These are phyloP conservation scores for Phycomyces nitens DNA, from an alignment of 192 early-diverging fungal genomes.

Conservation along the genomic window DNA sequence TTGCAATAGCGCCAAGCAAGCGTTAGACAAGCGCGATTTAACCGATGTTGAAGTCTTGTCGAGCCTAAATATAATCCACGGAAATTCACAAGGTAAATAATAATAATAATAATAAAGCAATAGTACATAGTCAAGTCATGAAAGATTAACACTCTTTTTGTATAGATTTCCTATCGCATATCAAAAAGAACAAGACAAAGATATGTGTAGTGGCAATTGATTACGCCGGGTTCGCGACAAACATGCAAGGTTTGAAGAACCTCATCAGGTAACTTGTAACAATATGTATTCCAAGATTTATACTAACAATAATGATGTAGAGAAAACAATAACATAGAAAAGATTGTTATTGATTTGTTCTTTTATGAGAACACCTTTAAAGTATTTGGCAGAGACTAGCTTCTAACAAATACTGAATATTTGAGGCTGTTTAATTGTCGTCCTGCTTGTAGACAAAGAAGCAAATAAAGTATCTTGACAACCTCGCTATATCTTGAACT, in stretches of 20 bases:
- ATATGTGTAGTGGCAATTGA: not conserved
- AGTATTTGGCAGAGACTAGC: not conserved
- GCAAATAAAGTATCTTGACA: not conserved
- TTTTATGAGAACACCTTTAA: constrained; percentile 4
- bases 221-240: constrained; percentile 4
- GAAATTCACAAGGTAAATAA: constrained; percentile 5
- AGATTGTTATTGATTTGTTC: not conserved
- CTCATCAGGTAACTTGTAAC: too few species aligned
- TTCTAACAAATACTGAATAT: not conserved
- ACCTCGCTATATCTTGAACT: too few species aligned
- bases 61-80: not conserved
- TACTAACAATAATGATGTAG: too few species aligned
- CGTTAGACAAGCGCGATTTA: not conserved
- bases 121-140: too few species aligned
- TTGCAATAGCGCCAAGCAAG: not conserved
- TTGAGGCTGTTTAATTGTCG: not conserved
- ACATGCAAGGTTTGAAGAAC: not conserved
- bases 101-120: constrained; percentile 3
- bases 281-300: too few species aligned
- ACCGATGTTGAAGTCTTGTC: too few species aligned
- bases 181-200: not conserved
- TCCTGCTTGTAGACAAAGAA: not conserved
- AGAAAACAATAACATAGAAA: constrained; percentile 6
- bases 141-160: too few species aligned
- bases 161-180: not conserved